These are phyloP conservation scores for Fomitiporia mediterranea DNA, from an alignment of 1,284 basidiomycete species.

Conservation along the genomic window DNA sequence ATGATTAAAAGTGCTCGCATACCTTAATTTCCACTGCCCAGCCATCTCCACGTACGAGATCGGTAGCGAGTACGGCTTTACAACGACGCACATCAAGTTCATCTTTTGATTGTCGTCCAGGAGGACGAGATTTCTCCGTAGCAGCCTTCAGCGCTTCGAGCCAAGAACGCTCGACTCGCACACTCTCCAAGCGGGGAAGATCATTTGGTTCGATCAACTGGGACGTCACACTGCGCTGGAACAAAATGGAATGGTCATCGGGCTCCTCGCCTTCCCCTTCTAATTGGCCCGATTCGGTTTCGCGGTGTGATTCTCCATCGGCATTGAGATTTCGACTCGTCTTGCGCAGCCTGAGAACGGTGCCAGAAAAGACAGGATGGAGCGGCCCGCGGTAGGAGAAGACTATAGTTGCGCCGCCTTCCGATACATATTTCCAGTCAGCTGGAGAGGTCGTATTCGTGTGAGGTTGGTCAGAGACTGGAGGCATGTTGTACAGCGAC, in stretches of 20 bases:
- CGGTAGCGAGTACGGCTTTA: conserved; percentile 67
- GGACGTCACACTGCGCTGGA: conserved; percentile 56
- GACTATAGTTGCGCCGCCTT: conserved; percentile 87
- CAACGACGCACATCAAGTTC: conserved; percentile 50
- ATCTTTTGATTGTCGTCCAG: conserved; percentile 48
- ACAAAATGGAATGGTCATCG: conserved; percentile 58
- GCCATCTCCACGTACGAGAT: conserved; percentile 59
- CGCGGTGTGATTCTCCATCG: neutral
- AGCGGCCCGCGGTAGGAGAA: conserved; percentile 68
- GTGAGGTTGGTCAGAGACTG: neutral
- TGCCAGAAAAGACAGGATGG: conserved; percentile 48
- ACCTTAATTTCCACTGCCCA: conserved; percentile 89
- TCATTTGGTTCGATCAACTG: conserved; percentile 53
- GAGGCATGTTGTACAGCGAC: neutral
- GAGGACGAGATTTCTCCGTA: conserved; percentile 50
- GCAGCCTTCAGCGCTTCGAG: conserved; percentile 45
- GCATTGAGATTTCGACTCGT: conserved; percentile 23
- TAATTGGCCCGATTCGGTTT: conserved; percentile 5
- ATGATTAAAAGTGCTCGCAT: conserved; percentile 20
- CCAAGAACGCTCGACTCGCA: conserved; percentile 59
- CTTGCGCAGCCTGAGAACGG: conserved; percentile 75
- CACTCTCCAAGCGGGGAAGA: conserved; percentile 52
- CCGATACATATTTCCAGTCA: conserved; percentile 82
- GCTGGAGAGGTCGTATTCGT: conserved; percentile 36
- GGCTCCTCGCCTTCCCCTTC: conserved; percentile 33